phyloP scores from a whole-genome alignment of 805 yeast genomes.

The Schizosaccharomyces pombe region DNA sequence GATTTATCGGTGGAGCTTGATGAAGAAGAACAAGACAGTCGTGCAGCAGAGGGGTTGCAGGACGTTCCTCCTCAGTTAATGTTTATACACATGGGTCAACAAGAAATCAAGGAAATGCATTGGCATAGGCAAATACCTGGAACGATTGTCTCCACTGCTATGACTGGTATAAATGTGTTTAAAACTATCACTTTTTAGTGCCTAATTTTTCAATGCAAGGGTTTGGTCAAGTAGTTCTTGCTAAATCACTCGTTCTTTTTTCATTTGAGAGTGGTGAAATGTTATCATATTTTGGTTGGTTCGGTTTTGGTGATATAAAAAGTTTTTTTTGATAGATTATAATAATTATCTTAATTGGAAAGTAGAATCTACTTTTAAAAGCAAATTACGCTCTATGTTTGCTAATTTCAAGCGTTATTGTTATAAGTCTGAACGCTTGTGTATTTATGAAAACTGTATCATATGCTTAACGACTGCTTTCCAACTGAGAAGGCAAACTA shows the following conservation, averaged over 20 bases:
- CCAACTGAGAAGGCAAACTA: no score
- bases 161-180: conserved; percentile 87
- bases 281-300: no score
- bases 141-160: conserved; percentile 77
- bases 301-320: no score
- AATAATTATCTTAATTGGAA: no score
- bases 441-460: no score
- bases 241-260: background rate
- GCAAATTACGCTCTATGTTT: no score
- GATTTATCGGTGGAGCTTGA: conserved; percentile 97
- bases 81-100: conserved; percentile 87
- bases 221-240: background rate
- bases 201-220: background rate
- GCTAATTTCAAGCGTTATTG: no score
- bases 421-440: no score
- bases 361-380: no score
- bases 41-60: conserved; percentile 39
- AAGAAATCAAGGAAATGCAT: conserved; percentile 88
- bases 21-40: conserved; percentile 78
- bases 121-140: conserved; percentile 98
- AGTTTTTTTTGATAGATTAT: no score
- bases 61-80: conserved; percentile 87
- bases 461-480: no score
- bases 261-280: no score
- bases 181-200: conserved; percentile 84